These are phyloP conservation scores for Protea cynaroides DNA, from an alignment of 164 flowering plant species.

Conservation along the genomic window DNA sequence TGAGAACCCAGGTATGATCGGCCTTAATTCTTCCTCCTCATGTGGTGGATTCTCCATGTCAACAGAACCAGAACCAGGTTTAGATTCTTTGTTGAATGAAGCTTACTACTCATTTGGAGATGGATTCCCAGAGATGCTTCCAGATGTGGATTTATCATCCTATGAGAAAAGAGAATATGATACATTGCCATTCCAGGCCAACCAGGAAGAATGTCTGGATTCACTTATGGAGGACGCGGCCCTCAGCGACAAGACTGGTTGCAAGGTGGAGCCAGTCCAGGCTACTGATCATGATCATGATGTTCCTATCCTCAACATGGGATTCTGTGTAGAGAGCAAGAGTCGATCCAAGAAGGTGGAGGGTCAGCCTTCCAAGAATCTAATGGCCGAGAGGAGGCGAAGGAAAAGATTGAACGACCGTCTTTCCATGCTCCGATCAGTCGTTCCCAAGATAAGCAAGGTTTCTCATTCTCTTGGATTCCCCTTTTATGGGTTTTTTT, in stretches of 20 bases:
- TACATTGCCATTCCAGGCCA: slow-evolving; percentile 16
- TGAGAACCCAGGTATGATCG: slow-evolving; percentile 28
- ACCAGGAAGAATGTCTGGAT: slow-evolving; percentile 32
- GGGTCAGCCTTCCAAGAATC: slow-evolving; percentile 88
- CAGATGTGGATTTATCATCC: slow-evolving; percentile 28
- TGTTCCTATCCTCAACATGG: slow-evolving; percentile 22
- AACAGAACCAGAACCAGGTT: slow-evolving; percentile 17
- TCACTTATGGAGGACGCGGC: slow-evolving; percentile 25
- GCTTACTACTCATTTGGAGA: slow-evolving; percentile 27
- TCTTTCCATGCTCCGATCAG: slow-evolving; percentile 89
- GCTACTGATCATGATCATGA: too few relatives aligned
- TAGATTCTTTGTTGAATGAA: slow-evolving; percentile 26
- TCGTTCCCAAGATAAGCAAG: slow-evolving; percentile 98
- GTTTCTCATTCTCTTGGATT: slow-evolving; percentile 19
- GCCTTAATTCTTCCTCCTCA: slow-evolving; percentile 32
- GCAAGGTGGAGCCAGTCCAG: slow-evolving; percentile 37
- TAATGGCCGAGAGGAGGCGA: slow-evolving; percentile 92
- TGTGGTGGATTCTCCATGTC: slow-evolving; percentile 23
- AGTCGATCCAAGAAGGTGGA: slow-evolving; percentile 45
- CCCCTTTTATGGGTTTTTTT: not conserved
- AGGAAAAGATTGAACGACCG: slow-evolving; percentile 88
- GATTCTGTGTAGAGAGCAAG: slow-evolving; percentile 30
- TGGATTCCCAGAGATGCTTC: slow-evolving; percentile 17
- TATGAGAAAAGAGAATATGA: slow-evolving; percentile 6
- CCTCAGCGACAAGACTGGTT: slow-evolving; percentile 14